These are phyloP conservation scores for Xylaria sp. DNA, from an alignment of 2,329 filamentous ascomycete species.

Conservation along the genomic window DNA sequence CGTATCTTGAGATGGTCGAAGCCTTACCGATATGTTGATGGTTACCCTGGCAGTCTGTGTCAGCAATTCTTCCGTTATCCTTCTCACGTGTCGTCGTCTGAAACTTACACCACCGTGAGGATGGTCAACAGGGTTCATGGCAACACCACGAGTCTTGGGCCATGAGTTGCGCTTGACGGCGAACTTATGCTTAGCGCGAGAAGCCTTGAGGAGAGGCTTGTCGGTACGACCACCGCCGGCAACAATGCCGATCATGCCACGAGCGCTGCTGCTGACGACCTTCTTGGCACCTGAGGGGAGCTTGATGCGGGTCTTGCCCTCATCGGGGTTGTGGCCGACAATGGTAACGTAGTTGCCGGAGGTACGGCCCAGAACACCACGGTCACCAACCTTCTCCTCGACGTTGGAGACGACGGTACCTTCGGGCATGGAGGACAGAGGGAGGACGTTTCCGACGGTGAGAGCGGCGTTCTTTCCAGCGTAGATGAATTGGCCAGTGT, in stretches of 20 bases:
- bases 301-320: constrained; percentile 99
- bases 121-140: constrained; percentile 99
- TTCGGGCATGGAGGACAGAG: constrained; percentile 92
- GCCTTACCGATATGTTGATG: constrained; percentile 99
- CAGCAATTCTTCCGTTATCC: constrained; percentile 42
- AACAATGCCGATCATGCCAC: constrained; percentile 99
- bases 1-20: constrained; percentile 98
- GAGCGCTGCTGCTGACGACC: constrained; percentile 87
- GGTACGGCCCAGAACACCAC: constrained; percentile 93
- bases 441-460: constrained; percentile 97
- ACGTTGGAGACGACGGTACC: constrained; percentile 99
- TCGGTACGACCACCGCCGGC: constrained; percentile 99
- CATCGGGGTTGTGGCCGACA: constrained; percentile 96
- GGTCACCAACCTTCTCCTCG: constrained; percentile 98
- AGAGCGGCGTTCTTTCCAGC: constrained; percentile 98
- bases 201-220: constrained; percentile 99
- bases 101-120: constrained; percentile 84
- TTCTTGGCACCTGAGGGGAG: constrained; percentile 99
- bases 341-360: constrained; percentile 99
- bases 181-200: constrained; percentile 99
- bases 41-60: constrained; percentile 75
- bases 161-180: constrained; percentile 99
- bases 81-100: not conserved
- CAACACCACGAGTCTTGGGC: constrained; percentile 99
- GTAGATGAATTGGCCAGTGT: constrained; percentile 99